Base-by-base conservation (phyloP, 768 basidiomycete species). In the Serendipita vermifera region DNA sequence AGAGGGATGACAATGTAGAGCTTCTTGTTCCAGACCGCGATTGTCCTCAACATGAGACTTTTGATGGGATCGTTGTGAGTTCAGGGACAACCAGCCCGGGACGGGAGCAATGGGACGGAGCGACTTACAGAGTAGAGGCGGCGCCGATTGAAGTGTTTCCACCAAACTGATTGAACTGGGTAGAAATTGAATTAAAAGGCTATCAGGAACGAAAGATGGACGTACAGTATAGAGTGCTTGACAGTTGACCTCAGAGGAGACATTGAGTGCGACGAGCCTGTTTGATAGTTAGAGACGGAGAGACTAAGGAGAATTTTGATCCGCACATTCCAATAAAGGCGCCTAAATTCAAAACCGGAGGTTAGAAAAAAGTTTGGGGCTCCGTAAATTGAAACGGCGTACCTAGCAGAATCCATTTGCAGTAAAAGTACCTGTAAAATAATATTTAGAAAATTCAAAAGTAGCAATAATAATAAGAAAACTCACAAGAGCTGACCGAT, bases 101-200 rank as follows among this genome's bases (percentile, higher is more conserved):
- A 38, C 39, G 27, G 9, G 15, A 55, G 55, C 24, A 2, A 0
- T 69, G 78, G 60, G 64, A 83, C 82, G 83, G 84, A 66, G 82
- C 81, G 7, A 85, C 73, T 63, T 85, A 85, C 57, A 85, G 46
- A 24, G 46, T 77, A 64, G 81, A 83, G 11, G 83, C 82, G 3
- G 84, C 70, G 24, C 83, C 83, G 38, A 84, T 77, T 20, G 82
- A 71, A 15, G 78, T 76, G 66, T 83, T 82, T 15, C 83, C 83
- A 55, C 78, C 73, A 43, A 72, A 68, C 72, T 76, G 46, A 26
- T 51, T 51, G 24, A 22, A 51, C 46, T 51, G 24, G 9, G 15
- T 9, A 1, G 39, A n/a, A n/a, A n/a, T n/a, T n/a, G n/a, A 26
- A 13, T 17, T 46, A 20, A 26, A 15, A 36, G 20, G 31, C 27